Conservation (phyloP, 2,329 filamentous ascomycete genomes). For the Talaromyces sp. region DNA sequence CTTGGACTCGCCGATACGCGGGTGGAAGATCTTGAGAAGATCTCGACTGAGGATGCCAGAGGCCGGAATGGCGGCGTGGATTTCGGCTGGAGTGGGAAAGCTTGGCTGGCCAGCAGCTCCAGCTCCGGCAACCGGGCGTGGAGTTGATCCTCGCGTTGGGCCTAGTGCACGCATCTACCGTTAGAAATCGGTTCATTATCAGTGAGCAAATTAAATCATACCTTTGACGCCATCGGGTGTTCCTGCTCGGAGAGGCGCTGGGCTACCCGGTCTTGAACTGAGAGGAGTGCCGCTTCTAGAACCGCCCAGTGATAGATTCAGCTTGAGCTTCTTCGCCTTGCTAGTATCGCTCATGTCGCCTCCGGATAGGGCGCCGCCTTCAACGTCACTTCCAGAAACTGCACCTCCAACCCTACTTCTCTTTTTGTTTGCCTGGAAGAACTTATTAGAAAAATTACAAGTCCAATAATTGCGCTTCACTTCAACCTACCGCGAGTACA, state of each 20-base stretch:
- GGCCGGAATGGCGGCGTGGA: conserved; percentile 42
- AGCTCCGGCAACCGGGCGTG: conserved; percentile 14
- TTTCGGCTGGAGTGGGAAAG: conserved; percentile 43
- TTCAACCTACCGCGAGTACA: conserved; percentile 43
- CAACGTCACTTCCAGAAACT: conserved; percentile 53
- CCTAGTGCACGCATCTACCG: conserved; percentile 11
- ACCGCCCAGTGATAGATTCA: conserved; percentile 36
- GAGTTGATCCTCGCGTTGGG: conserved; percentile 26
- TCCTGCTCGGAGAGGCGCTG: conserved; percentile 33
- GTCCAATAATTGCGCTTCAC: background rate
- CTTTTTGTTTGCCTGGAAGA: conserved; percentile 51
- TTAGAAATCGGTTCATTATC: background rate
- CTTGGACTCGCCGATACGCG: conserved; percentile 36
- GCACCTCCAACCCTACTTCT: conserved; percentile 29
- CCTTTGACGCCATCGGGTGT: conserved; percentile 33
- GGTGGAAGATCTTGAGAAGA: conserved; percentile 38
- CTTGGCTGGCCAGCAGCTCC: conserved; percentile 15
- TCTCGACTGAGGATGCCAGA: conserved; percentile 41
- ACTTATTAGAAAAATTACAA: background rate
- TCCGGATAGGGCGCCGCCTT: conserved; percentile 46
- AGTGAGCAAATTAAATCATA: conserved; percentile 10
- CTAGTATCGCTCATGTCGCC: conserved; percentile 43
- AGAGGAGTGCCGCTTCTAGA: conserved; percentile 40
- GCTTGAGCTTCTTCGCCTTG: conserved; percentile 44
- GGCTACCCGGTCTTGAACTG: conserved; percentile 46